Conservation (phyloP, 1,284 basidiomycete species). For the Cerioporus squamosus region DNA sequence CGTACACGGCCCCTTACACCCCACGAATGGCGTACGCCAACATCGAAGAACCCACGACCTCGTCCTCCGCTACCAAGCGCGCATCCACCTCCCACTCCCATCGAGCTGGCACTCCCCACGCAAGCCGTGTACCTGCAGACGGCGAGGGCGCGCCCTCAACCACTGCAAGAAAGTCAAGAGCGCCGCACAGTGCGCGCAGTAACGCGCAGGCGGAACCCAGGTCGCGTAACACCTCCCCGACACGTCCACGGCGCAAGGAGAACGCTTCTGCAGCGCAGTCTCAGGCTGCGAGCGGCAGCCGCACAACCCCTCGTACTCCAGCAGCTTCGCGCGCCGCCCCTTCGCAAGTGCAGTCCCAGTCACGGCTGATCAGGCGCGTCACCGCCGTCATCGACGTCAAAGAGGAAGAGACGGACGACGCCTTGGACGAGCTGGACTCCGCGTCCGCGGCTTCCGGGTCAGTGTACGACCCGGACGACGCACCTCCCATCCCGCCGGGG, state of each 20-base stretch:
- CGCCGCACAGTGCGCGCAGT: neutral
- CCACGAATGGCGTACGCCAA: slow-evolving; percentile 24
- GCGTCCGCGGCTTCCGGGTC: slow-evolving; percentile 23
- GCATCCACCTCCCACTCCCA: slow-evolving; percentile 27
- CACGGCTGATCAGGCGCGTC: slow-evolving; percentile 45
- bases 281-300: neutral
- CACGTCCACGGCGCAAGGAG: slow-evolving; percentile 13
- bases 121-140: slow-evolving; percentile 4
- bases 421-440: slow-evolving; percentile 21
- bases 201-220: neutral
- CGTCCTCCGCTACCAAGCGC: slow-evolving; percentile 27
- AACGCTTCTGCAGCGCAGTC: neutral
- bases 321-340: slow-evolving; percentile 7
- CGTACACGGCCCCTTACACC: slow-evolving; percentile 23
- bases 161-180: slow-evolving; percentile 8
- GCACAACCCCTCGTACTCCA: slow-evolving; percentile 8
- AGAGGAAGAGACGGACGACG: slow-evolving; percentile 42
- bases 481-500: slow-evolving; percentile 2
- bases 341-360: slow-evolving; percentile 12
- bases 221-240: slow-evolving; percentile 3
- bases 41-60: slow-evolving; percentile 23
- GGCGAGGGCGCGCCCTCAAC: slow-evolving; percentile 4
- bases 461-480: slow-evolving; percentile 24
- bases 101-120: slow-evolving; percentile 11
- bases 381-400: slow-evolving; percentile 47